Evolutionary conservation across 2,329 filamentous ascomycete species (phyloP).

Genomic region (Apiospora marii): DNA sequence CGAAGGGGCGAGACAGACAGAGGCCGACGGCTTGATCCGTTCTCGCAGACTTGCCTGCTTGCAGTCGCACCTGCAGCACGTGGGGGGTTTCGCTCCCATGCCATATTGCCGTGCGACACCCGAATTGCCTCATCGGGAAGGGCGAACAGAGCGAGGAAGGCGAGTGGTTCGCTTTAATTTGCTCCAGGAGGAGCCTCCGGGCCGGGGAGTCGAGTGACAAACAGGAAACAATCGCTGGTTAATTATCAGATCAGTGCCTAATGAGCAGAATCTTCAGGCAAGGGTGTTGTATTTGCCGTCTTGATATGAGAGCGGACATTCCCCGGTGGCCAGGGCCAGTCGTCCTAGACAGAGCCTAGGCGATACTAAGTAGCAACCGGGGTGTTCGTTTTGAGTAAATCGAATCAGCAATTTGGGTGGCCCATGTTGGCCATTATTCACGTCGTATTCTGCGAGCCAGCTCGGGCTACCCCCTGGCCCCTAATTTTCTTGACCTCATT

Average conservation of each 20-base stretch:
- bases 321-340: neutral
- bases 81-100: slow-evolving; percentile 1
- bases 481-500: neutral
- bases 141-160: neutral
- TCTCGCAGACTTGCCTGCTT: neutral
- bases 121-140: neutral
- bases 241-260: neutral
- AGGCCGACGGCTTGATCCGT: neutral
- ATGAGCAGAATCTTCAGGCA: slow-evolving; percentile 1
- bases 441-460: neutral
- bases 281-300: neutral
- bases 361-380: no score
- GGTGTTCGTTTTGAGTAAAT: neutral
- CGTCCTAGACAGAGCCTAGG: no score
- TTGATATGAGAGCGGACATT: neutral
- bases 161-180: slow-evolving; percentile 3
- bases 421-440: neutral
- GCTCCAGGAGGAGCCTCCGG: neutral
- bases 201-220: neutral
- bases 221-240: neutral
- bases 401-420: neutral
- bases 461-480: neutral
- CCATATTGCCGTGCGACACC: neutral
- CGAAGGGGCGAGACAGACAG: no score
- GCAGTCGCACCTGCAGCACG: neutral